Base-by-base conservation (phyloP, 148 eudicot species). In the Polygonum maritimum region DNA sequence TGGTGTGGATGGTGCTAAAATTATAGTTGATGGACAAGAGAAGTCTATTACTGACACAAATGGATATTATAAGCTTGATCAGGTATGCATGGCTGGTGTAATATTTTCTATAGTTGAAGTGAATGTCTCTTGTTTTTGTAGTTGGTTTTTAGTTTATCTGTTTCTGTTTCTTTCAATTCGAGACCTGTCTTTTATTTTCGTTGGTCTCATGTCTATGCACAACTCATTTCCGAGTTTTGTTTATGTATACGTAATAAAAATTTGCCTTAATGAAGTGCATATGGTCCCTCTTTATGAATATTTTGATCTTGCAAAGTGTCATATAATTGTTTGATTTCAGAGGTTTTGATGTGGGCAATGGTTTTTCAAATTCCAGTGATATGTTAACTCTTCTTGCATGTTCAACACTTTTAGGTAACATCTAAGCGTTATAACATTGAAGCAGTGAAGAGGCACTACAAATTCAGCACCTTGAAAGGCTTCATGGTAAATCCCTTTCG, bases 41-140 rank as follows among this genome's bases (percentile, higher is more conserved):
- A 89, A 91, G 83, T 87, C 89, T 73, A 62, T 87, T 70, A 96
- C 99, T 55, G 97, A 89, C 82, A 88, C 83, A 84, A 88, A 87
- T 73, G 99, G 99, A 75, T 88, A 86, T 86, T 96, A 91, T 86
- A 92, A 91, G 85, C 98, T 96, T 80, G 99, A 96, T 89, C 98
- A 92, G 94, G 99, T 96, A 86, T 85, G 36, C 15, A 38, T 67
- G 19, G 18, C 18, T 36, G 36, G 19, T 67, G 19, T 16, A 36
- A 67, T 67, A 21, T 67, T 36, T 35, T 36, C 16, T 7, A 44
- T 44, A 36, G 16, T 67, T 67, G 45, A 67, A 35, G n/a, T 67
- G 71, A 18, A 60, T 60, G 14, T 60, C 36, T 60, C 35, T 16
- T 31, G 5, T 26, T 60, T 26, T 10, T 8, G 3, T 57, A 7